Base-by-base conservation (phyloP, 352 stramenopile genomes). In the Globisporangium okanoganense region DNA sequence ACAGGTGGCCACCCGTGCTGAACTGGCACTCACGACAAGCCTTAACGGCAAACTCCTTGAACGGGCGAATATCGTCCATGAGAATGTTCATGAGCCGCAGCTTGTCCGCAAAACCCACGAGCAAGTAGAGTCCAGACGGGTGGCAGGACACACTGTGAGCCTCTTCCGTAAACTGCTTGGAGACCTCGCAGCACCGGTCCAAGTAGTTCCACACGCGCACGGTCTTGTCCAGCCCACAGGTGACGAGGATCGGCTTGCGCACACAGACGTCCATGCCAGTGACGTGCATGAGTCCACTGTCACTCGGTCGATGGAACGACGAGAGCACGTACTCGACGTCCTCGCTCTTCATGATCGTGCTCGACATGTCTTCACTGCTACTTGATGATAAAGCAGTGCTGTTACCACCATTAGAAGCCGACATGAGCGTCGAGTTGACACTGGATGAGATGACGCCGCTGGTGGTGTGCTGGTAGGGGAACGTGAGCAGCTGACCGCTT, bases 161-260 rank as follows among this genome's bases (percentile, higher is more conserved):
- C 63, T 97, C 88, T 62, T 98, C 92, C 12, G 72, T 75, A 55
- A 97, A 98, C 31, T 72, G 65, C 65, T 97, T 97, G 60, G 72
- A 73, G 27, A 98, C 75, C 60, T 98, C 92, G 33, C 87, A 85
- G 5, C 62, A 79, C 14, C 91, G 87, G 47, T 96, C 88, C 24
- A 97, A 73, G 69, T 97, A 98, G 69, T 98, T 98, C 94, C 92
- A 98, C 27, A 98, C 79, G 33, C 91, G 82, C 14, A 98, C 78
- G 3, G 85, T 95, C 47, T 75, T 70, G 67, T 98, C 94, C 47
- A 96, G 74, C 6, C 87, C 85, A 54, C 88, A 97, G 8, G 92
- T 97, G 25, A 96, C 88, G 12, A 96, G 67, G 5, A 97, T 84
- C 8, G 92, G 90, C 67, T 98, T 98, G 31, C 93, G 82, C 18